A percentile compares a stretch with the other conserved stretches of the same genome.
Evolutionary conservation across 2,329 filamentous ascomycete genomes (phyloP).

Genomic region (Exophiala oligosperma): DNA sequence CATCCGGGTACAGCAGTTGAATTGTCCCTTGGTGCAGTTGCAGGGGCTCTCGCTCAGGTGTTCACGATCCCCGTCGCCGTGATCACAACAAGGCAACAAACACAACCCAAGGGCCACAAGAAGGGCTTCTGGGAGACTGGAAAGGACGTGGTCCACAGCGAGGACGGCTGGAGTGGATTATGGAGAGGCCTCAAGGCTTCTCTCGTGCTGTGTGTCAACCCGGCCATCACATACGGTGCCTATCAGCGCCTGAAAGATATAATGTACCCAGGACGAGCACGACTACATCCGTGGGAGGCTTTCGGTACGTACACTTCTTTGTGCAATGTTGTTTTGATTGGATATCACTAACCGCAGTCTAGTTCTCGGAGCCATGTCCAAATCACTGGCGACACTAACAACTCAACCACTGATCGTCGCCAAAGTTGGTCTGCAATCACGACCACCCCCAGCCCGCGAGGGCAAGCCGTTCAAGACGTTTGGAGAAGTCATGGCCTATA

Average conservation of each 20-base stretch:
- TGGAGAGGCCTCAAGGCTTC: slow-evolving; percentile 97
- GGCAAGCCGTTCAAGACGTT: slow-evolving; percentile 95
- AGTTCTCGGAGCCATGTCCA: slow-evolving; percentile 93
- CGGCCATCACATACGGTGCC: slow-evolving; percentile 94
- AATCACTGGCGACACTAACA: slow-evolving; percentile 83
- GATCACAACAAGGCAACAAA: slow-evolving; percentile 94
- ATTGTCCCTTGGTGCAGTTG: slow-evolving; percentile 78
- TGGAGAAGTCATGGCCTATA: slow-evolving; percentile 90
- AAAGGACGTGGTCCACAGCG: slow-evolving; percentile 82
- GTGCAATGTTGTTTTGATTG: not conserved
- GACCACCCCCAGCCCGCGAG: slow-evolving; percentile 77
- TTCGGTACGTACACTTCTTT: slow-evolving; percentile 68
- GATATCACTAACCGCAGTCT: slow-evolving; percentile 6
- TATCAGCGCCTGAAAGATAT: slow-evolving; percentile 83
- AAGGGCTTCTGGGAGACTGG: slow-evolving; percentile 87
- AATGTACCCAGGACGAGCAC: slow-evolving; percentile 74
- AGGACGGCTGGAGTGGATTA: slow-evolving; percentile 83
- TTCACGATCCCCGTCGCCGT: slow-evolving; percentile 97
- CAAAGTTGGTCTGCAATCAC: slow-evolving; percentile 94
- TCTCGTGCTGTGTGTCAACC: slow-evolving; percentile 92
- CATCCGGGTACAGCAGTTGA: slow-evolving; percentile 78
- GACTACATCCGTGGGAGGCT: slow-evolving; percentile 79
- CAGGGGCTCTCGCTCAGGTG: slow-evolving; percentile 87
- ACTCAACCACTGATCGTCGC: slow-evolving; percentile 97
- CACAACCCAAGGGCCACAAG: slow-evolving; percentile 77